Base-by-base conservation (phyloP, 176 grass and related monocot genomes). In the Oryza coarctata region DNA sequence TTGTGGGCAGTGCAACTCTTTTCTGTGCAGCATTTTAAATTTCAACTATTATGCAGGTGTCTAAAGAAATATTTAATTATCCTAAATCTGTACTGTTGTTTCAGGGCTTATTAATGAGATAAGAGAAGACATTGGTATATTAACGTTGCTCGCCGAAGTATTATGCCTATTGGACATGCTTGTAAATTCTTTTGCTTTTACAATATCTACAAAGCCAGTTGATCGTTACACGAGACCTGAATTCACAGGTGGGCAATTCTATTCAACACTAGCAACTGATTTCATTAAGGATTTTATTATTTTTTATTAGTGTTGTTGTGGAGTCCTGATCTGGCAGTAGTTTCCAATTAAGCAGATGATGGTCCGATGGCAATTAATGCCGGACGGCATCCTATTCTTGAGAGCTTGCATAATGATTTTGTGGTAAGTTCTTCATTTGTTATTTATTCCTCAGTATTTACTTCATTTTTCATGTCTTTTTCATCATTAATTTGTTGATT, bases 361-460 rank as follows among this genome's bases (percentile, higher is more conserved):
- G 95, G 95, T 82, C 95, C 95, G 61, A 87, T 98, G 92, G 95
- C 95, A 86, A 93, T 98, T 77, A 94, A 94, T 91, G 88, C 82
- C 1, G 95, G 90, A 75, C 88, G 95, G 44, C 95, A 98, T 88
- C 95, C 92, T 87, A 94, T 98, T 82, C 88, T 95, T 15, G 95
- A 94, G 89, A 89, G 78, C 76, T 81, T 98, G 71, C 90, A 91
- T 75, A 83, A 67, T 66, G 88, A 98, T 91, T 92, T 93, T 78
- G 85, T 98, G 80, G 92, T 98, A 86, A 86, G 88, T 64, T 78
- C 1, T 33, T 63, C 60, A 61, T 26, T 80, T 74, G 68, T 73
- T 73, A 30, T 70, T 72, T 18, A 44, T 32, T 76, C 47, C 11
- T 70, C 43, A 30, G 18, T 90, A 26, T 88, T 65, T 66, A 74